Conservation (phyloP, 2,329 filamentous ascomycete genomes). For the Sclerotinia borealis region DNA sequence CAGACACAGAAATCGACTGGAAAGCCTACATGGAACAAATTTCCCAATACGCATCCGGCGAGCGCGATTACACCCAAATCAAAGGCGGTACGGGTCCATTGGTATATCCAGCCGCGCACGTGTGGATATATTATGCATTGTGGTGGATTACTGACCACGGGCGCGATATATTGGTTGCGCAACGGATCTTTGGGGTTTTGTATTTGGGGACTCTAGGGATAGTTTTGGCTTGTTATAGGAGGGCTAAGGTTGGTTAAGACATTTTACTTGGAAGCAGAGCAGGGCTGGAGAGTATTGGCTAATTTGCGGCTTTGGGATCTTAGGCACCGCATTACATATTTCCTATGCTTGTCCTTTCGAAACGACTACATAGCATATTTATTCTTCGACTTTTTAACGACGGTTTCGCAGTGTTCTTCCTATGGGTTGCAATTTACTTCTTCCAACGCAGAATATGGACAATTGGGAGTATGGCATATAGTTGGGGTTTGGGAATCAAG, state of each 20-base stretch:
- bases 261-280: too few species aligned
- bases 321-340: constrained; percentile 83
- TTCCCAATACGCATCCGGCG: constrained; percentile 69
- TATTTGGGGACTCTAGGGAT: constrained; percentile 71
- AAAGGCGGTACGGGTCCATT: constrained; percentile 84
- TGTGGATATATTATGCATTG: constrained; percentile 80
- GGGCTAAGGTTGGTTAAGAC: constrained; percentile 52
- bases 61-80: constrained; percentile 82
- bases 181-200: constrained; percentile 72
- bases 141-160: constrained; percentile 75
- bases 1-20: constrained; percentile 98
- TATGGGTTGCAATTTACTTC: constrained; percentile 75
- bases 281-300: neutral
- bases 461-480: constrained; percentile 65
- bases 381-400: constrained; percentile 94
- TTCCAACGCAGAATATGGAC: constrained; percentile 73
- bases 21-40: constrained; percentile 94
- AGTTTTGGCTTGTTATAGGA: constrained; percentile 77
- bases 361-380: constrained; percentile 90
- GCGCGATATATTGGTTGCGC: constrained; percentile 69
- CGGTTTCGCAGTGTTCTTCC: constrained; percentile 75
- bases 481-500: constrained; percentile 80
- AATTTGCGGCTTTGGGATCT: constrained; percentile 9
- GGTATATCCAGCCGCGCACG: constrained; percentile 90
- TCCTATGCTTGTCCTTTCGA: constrained; percentile 79